Conservation (phyloP, 495 filamentous ascomycete genomes). For the Penicillium simplicissimum region DNA sequence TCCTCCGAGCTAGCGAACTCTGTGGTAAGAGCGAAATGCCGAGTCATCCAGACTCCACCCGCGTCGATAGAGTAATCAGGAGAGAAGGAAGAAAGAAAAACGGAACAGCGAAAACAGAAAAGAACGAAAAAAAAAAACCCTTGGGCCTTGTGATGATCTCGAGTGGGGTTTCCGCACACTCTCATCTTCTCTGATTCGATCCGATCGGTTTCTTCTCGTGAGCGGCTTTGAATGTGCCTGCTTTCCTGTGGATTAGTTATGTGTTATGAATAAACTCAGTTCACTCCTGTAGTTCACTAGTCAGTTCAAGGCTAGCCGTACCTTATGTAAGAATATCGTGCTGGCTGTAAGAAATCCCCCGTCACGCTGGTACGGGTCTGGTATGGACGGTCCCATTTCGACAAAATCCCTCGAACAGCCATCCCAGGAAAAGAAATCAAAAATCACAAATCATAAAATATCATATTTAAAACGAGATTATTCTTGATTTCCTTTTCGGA, state of each 20-base stretch:
- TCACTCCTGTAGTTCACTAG: no score
- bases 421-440: constrained; percentile 4
- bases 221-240: neutral
- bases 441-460: constrained; percentile 6
- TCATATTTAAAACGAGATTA: neutral
- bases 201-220: constrained; percentile 9
- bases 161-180: constrained; percentile 12
- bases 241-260: neutral
- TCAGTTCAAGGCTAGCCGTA: neutral
- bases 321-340: neutral
- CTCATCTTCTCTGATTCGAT: constrained; percentile 26
- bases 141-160: constrained; percentile 22
- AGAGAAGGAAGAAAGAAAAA: constrained; percentile 12
- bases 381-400: neutral
- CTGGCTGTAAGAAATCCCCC: neutral
- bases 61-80: constrained; percentile 16
- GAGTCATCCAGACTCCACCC: constrained; percentile 24
- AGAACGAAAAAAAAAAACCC: constrained; percentile 13
- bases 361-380: neutral
- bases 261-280: neutral
- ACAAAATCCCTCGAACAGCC: constrained; percentile 15
- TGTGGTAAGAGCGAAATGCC: constrained; percentile 22
- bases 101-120: constrained; percentile 12
- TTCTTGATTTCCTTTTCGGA: constrained; percentile 1
- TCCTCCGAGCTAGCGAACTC: constrained; percentile 25